phyloP scores from a whole-genome alignment of 2,329 filamentous ascomycete species.

The Hypoxylon sp. region DNA sequence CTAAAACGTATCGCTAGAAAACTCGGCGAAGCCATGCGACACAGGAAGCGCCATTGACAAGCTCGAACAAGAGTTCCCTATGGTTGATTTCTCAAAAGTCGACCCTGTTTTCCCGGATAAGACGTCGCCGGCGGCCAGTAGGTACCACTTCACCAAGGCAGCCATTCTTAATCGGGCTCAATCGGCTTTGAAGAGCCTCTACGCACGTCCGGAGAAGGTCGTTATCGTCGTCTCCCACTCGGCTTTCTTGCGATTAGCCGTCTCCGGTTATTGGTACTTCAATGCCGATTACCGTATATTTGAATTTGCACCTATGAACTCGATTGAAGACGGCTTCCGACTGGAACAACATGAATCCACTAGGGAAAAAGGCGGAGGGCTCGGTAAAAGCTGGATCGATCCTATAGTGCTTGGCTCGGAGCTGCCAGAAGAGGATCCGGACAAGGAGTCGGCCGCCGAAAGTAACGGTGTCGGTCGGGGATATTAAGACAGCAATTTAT shows the following conservation, averaged over 20 bases:
- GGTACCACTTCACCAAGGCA: constrained; percentile 68
- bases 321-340: constrained; percentile 51
- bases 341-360: constrained; percentile 67
- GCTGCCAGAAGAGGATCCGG: constrained; percentile 56
- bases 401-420: constrained; percentile 58
- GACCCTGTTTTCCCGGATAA: constrained; percentile 76
- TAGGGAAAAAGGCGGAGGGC: constrained; percentile 63
- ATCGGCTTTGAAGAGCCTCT: constrained; percentile 64
- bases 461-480: constrained; percentile 24
- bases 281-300: constrained; percentile 78
- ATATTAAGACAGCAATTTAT: constrained; percentile 30
- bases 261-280: constrained; percentile 69
- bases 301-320: constrained; percentile 59
- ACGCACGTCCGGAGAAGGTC: constrained; percentile 70
- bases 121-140: constrained; percentile 60
- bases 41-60: constrained; percentile 66
- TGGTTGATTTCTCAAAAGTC: constrained; percentile 69
- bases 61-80: constrained; percentile 66
- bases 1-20: constrained; percentile 61
- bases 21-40: constrained; percentile 72
- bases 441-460: constrained; percentile 27
- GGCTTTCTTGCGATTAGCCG: constrained; percentile 71
- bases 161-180: constrained; percentile 71
- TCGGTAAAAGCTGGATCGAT: constrained; percentile 63
- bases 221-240: constrained; percentile 77